phyloP scores from a whole-genome alignment of 1,139 yeast genomes.

The Yamadazyma songkhlaensis region DNA sequence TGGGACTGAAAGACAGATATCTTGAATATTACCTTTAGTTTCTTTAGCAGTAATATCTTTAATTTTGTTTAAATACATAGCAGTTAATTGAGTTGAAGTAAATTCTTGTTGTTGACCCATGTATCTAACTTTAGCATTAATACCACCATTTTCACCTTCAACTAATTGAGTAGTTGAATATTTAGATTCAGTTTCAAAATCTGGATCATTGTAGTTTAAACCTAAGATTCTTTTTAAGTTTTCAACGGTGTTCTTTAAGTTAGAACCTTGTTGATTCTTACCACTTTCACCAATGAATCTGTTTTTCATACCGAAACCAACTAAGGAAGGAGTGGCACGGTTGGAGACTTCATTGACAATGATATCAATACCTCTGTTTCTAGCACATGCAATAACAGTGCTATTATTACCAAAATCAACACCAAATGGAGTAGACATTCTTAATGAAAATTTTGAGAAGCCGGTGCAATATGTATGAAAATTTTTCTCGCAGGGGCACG shows the following conservation, averaged over 20 bases:
- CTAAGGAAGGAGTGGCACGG: slow-evolving; percentile 92
- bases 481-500: slow-evolving; percentile 3
- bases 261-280: slow-evolving; percentile 93
- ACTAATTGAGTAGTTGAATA: slow-evolving; percentile 70
- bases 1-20: slow-evolving; percentile 94
- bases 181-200: slow-evolving; percentile 69
- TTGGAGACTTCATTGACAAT: slow-evolving; percentile 98
- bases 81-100: slow-evolving; percentile 86
- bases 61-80: slow-evolving; percentile 91
- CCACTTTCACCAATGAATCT: slow-evolving; percentile 95
- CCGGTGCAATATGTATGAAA: slow-evolving; percentile 2
- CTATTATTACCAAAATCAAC: slow-evolving; percentile 95
- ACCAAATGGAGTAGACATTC: slow-evolving; percentile 83
- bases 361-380: slow-evolving; percentile 97
- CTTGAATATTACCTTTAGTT: slow-evolving; percentile 76
- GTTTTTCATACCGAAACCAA: slow-evolving; percentile 87
- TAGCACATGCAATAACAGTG: slow-evolving; percentile 95
- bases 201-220: slow-evolving; percentile 72
- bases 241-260: slow-evolving; percentile 93
- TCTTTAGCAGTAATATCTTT: slow-evolving; percentile 78
- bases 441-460: slow-evolving; percentile 6
- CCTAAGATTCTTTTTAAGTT: slow-evolving; percentile 92
- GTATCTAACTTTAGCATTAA: slow-evolving; percentile 84
- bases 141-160: slow-evolving; percentile 67
- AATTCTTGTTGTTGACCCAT: slow-evolving; percentile 77